These are phyloP conservation scores for Pestalotiopsis sp. DNA, from an alignment of 2,329 filamentous ascomycete genomes.

Conservation along the genomic window DNA sequence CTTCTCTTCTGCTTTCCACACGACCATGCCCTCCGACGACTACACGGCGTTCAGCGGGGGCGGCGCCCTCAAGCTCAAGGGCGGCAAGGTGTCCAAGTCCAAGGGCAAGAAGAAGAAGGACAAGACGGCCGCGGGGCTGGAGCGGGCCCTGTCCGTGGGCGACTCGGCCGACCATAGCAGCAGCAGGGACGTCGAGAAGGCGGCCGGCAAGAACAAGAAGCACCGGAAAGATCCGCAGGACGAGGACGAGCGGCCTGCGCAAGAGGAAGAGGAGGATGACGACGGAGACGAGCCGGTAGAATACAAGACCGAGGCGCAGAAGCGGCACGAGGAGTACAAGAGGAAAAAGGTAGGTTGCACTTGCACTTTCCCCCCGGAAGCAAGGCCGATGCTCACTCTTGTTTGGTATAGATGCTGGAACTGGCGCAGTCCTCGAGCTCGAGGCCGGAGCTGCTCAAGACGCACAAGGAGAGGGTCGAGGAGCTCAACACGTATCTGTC, in stretches of 20 bases:
- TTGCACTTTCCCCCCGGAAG: background rate
- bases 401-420: constrained; percentile 71
- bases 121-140: constrained; percentile 47
- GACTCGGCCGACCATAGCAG: constrained; percentile 40
- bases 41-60: constrained; percentile 67
- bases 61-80: constrained; percentile 85
- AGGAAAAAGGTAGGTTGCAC: constrained; percentile 70
- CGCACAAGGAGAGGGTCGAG: constrained; percentile 95
- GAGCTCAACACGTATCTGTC: constrained; percentile 94
- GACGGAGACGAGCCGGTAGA: constrained; percentile 31
- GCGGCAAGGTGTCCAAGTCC: constrained; percentile 64
- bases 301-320: constrained; percentile 83
- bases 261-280: constrained; percentile 35
- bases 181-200: constrained; percentile 30
- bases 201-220: constrained; percentile 20
- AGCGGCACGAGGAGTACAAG: constrained; percentile 77
- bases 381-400: background rate
- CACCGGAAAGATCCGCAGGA: constrained; percentile 25
- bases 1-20: background rate
- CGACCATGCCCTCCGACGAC: constrained; percentile 71
- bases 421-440: constrained; percentile 63
- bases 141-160: constrained; percentile 46
- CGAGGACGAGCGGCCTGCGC: constrained; percentile 22
- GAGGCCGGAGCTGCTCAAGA: constrained; percentile 82
- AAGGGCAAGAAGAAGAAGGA: constrained; percentile 65